Evolutionary conservation across 1,284 basidiomycete species (phyloP).

Genomic region (Pulveroboletus sp.): DNA sequence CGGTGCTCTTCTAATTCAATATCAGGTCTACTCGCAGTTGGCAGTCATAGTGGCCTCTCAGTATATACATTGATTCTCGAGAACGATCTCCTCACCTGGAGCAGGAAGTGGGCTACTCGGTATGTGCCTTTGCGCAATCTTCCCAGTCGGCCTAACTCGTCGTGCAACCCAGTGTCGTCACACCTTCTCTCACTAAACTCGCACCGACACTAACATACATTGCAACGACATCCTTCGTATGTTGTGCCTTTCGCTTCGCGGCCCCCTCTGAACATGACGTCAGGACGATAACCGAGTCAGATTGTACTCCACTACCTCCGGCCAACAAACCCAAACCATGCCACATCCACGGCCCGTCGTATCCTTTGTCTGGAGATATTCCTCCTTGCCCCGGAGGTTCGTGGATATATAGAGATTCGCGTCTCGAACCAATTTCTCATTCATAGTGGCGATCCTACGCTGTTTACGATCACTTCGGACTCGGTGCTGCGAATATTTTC

Average conservation of each 20-base stretch:
- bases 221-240: conserved; percentile 60
- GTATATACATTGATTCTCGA: conserved; percentile 75
- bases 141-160: conserved; percentile 14
- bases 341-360: conserved; percentile 66
- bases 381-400: conserved; percentile 65
- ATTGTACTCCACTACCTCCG: conserved; percentile 72
- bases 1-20: conserved; percentile 16
- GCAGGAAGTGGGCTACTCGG: conserved; percentile 68
- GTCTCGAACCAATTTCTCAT: conserved; percentile 13
- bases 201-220: conserved; percentile 77
- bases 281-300: conserved; percentile 62
- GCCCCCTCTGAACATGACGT: conserved; percentile 11
- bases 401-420: conserved; percentile 20
- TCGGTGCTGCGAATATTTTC: conserved; percentile 81
- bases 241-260: conserved; percentile 24
- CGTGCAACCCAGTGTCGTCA: conserved; percentile 41
- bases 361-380: conserved; percentile 68
- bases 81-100: conserved; percentile 80
- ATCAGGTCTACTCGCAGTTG: conserved; percentile 71
- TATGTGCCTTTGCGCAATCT: conserved; percentile 38
- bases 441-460: conserved; percentile 67
- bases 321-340: conserved; percentile 63
- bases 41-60: conserved; percentile 56
- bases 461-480: conserved; percentile 78
- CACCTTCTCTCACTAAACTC: conserved; percentile 57